These are phyloP conservation scores for Populus hybrid DNA, from an alignment of 441 rosid species.

Conservation along the genomic window DNA sequence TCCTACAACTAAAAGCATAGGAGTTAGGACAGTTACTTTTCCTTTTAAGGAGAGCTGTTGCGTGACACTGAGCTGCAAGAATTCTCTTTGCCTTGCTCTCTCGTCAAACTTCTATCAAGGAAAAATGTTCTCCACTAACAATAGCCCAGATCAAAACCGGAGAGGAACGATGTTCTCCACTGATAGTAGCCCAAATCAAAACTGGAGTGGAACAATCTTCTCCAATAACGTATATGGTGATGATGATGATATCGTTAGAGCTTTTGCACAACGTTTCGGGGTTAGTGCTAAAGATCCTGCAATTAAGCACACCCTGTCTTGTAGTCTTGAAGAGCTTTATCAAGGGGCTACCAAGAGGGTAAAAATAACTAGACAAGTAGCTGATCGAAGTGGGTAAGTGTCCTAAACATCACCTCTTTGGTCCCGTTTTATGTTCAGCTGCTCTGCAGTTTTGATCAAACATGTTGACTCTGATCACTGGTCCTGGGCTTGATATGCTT, in stretches of 20 bases:
- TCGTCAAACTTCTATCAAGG: no score
- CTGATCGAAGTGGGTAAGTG: background rate
- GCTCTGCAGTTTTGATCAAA: background rate
- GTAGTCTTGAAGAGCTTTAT: background rate
- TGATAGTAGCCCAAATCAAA: background rate
- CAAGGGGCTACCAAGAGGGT: background rate
- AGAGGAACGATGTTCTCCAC: no score
- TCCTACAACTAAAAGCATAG: no score
- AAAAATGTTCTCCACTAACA: no score
- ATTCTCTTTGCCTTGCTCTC: no score
- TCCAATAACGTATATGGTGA: background rate
- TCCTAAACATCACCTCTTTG: background rate
- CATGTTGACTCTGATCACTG: background rate
- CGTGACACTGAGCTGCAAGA: no score
- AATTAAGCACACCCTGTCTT: background rate
- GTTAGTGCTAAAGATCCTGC: background rate
- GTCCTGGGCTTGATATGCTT: background rate
- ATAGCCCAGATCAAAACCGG: no score
- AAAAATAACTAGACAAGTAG: background rate
- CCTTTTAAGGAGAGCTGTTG: no score
- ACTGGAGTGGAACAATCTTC: background rate
- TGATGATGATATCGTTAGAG: background rate
- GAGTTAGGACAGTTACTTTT: no score
- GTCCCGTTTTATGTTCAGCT: background rate
- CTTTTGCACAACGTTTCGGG: background rate